A percentile compares a stretch with the other conserved stretches of the same genome.
Conservation (phyloP, 163 green algal species). For the Prototheca wickerhamii region DNA sequence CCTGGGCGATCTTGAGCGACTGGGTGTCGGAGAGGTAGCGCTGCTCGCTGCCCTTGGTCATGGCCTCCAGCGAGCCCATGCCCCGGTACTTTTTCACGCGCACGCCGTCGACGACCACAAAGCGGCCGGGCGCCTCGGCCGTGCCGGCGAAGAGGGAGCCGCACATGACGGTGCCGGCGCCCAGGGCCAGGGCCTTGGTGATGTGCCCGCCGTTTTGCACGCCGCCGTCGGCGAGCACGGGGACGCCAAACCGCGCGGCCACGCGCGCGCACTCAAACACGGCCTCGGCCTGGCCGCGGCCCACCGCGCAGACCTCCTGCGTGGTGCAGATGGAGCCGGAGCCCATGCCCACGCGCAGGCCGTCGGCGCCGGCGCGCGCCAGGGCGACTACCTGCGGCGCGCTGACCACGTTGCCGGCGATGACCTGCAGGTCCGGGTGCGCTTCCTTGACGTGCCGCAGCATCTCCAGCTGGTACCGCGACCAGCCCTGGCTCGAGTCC, state of each 20-base stretch:
- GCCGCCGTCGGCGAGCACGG: conserved; percentile 93
- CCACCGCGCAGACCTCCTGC: conserved; percentile 95
- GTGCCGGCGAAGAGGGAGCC: conserved; percentile 92
- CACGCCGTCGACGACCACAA: conserved; percentile 67
- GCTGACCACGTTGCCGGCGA: conserved; percentile 94
- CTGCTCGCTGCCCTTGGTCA: conserved; percentile 87
- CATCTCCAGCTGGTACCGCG: conserved; percentile 84
- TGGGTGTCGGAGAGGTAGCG: conserved; percentile 54
- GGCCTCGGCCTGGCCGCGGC: conserved; percentile 86
- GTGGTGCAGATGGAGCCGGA: conserved; percentile 98
- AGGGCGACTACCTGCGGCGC: conserved; percentile 39
- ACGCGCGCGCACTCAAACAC: conserved; percentile 80
- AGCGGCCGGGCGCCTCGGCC: conserved; percentile 83
- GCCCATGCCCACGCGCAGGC: conserved; percentile 93
- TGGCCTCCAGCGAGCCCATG: conserved; percentile 93
- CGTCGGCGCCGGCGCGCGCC: conserved; percentile 83
- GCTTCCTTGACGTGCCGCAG: conserved; percentile 77
- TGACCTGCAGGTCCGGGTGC: conserved; percentile 85
- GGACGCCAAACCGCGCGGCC: conserved; percentile 59
- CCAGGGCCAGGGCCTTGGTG: conserved; percentile 75
- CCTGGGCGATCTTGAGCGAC: conserved; percentile 87
- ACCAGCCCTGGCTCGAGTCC: conserved; percentile 78
- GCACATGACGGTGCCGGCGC: conserved; percentile 92
- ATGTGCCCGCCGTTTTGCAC: conserved; percentile 83
- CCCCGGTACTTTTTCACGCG: conserved; percentile 79